phyloP scores from a whole-genome alignment of 2,329 filamentous ascomycete species.

The Chaetomium sp. region DNA sequence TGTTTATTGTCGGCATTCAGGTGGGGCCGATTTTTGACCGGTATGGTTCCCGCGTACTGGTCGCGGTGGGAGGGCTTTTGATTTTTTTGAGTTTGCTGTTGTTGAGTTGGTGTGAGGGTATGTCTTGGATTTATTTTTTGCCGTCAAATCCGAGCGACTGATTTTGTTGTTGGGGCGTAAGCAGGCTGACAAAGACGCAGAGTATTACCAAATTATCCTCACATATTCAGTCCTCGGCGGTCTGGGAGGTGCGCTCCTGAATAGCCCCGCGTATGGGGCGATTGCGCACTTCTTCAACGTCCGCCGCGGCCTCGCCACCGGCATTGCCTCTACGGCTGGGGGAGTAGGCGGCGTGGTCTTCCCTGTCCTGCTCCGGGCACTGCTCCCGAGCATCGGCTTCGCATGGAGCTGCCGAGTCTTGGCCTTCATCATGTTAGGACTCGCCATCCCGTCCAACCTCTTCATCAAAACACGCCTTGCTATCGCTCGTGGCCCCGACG shows the following conservation, averaged over 20 bases:
- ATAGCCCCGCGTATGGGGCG: conserved; percentile 67
- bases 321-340: conserved; percentile 70
- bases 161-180: neutral
- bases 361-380: conserved; percentile 39
- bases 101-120: conserved; percentile 59
- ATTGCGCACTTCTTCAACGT: conserved; percentile 73
- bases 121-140: conserved; percentile 14
- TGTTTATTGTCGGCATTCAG: conserved; percentile 76
- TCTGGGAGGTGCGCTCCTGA: conserved; percentile 66
- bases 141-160: neutral
- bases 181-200: conserved; percentile 22
- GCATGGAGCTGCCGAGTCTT: conserved; percentile 45
- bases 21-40: conserved; percentile 77
- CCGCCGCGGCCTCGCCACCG: conserved; percentile 70
- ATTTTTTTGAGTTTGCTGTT: conserved; percentile 58
- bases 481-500: conserved; percentile 35
- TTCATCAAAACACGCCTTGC: conserved; percentile 50
- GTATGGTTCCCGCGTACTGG: conserved; percentile 62
- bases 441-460: conserved; percentile 42
- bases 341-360: conserved; percentile 64
- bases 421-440: conserved; percentile 42
- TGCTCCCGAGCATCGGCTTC: conserved; percentile 43
- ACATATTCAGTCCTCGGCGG: conserved; percentile 69
- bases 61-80: conserved; percentile 56
- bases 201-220: conserved; percentile 77